Evolutionary conservation across 116 monocot genomes (phyloP).

Genomic region (Cymodocea nodosa): DNA sequence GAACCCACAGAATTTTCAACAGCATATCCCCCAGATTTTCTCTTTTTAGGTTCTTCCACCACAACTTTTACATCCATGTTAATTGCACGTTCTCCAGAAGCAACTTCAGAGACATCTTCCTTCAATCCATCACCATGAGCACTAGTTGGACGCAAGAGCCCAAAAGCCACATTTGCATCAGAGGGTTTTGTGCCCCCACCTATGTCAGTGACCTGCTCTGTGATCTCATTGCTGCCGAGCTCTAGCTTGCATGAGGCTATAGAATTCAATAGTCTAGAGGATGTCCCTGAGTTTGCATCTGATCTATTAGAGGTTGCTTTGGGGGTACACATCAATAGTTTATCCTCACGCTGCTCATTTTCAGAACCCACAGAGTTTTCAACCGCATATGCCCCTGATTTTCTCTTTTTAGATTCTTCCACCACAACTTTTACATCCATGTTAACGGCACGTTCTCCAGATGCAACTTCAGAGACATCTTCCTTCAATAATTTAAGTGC

Average conservation of each 20-base stretch:
- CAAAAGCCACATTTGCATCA: constrained; percentile 8
- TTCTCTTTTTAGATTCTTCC: constrained; percentile 1
- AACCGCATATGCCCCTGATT: not conserved
- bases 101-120: constrained; percentile 14
- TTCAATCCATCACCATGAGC: constrained; percentile 4
- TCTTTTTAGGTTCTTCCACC: constrained; percentile 1
- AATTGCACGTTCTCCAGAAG: not conserved
- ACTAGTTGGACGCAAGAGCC: not conserved
- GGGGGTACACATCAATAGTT: not conserved
- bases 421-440: not conserved
- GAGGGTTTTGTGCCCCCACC: constrained; percentile 2
- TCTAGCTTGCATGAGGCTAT: not conserved
- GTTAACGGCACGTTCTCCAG: not conserved
- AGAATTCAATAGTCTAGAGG: not conserved
- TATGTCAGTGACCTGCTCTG: constrained; percentile 17
- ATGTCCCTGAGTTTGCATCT: no score
- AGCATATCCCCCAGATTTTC: not conserved
- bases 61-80: not conserved
- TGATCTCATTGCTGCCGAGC: constrained; percentile 27
- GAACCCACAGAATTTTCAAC: not conserved
- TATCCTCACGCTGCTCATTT: not conserved
- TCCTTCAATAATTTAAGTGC: not conserved
- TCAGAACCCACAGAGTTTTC: not conserved
- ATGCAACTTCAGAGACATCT: constrained; percentile 7
- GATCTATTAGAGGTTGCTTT: not conserved